phyloP scores from a whole-genome alignment of 2,329 filamentous ascomycete species.

The Microdochium nivale region DNA sequence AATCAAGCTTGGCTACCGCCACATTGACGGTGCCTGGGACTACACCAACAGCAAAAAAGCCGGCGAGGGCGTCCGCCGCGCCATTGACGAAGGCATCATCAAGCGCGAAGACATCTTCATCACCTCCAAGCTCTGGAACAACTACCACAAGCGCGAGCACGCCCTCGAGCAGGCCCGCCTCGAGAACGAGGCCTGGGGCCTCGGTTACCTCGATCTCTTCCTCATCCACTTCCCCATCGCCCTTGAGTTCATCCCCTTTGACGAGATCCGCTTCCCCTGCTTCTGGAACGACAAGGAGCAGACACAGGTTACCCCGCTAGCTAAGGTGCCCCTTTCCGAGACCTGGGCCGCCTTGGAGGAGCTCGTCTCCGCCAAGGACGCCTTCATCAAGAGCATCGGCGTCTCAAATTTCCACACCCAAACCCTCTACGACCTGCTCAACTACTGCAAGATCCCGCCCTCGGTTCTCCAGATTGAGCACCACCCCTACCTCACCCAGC shows the following conservation, averaged over 20 bases:
- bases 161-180: conserved; percentile 52
- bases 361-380: conserved; percentile 55
- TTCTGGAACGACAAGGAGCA: conserved; percentile 32
- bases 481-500: conserved; percentile 66
- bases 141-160: conserved; percentile 50
- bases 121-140: conserved; percentile 61
- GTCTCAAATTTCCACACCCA: conserved; percentile 76
- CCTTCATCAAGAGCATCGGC: conserved; percentile 66
- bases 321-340: conserved; percentile 67
- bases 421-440: conserved; percentile 69
- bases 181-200: conserved; percentile 51
- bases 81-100: conserved; percentile 48
- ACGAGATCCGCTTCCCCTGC: conserved; percentile 28
- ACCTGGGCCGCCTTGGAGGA: conserved; percentile 77
- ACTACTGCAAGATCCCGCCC: conserved; percentile 65
- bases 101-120: conserved; percentile 58
- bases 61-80: conserved; percentile 51
- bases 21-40: conserved; percentile 44
- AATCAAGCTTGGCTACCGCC: conserved; percentile 44
- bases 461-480: conserved; percentile 82
- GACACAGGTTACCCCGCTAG: conserved; percentile 32
- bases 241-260: conserved; percentile 32
- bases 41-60: conserved; percentile 61
- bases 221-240: conserved; percentile 55
- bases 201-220: conserved; percentile 62